Percentiles rank a stretch among this genome's conserved stretches.
These are phyloP conservation scores for Filosporella fistucella DNA, from an alignment of 495 filamentous ascomycete species.

Conservation along the genomic window DNA sequence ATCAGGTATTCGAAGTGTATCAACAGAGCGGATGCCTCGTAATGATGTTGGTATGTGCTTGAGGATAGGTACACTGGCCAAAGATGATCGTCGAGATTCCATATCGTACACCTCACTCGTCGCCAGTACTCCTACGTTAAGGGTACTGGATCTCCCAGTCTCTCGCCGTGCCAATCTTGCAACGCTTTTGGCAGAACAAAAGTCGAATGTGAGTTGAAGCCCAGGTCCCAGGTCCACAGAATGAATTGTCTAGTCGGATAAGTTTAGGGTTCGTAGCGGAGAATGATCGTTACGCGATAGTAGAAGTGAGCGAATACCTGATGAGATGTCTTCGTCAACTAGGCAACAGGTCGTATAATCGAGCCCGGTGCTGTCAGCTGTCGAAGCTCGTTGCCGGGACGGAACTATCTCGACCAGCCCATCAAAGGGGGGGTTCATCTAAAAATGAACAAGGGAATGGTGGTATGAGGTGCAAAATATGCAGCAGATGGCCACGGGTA, in stretches of 20 bases:
- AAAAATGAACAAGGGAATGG: no score
- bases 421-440: conserved; percentile 4
- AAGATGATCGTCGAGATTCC: neutral
- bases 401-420: neutral
- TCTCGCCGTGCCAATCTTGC: conserved; percentile 2
- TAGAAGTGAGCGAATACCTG: conserved; percentile 18
- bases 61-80: neutral
- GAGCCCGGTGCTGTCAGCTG: conserved; percentile 11
- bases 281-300: conserved; percentile 9
- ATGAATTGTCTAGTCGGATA: conserved; percentile 5
- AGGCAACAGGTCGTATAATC: conserved; percentile 15
- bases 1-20: no score
- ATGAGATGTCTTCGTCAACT: conserved; percentile 21
- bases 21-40: no score
- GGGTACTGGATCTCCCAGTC: neutral
- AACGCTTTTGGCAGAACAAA: conserved; percentile 21
- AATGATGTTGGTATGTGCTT: no score
- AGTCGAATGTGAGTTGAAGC: conserved; percentile 11
- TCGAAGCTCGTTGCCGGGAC: conserved; percentile 11
- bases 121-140: neutral
- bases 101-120: neutral
- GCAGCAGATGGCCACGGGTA: no score
- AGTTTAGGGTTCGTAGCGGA: conserved; percentile 10
- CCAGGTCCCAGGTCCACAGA: neutral
- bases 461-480: no score